phyloP scores from a whole-genome alignment of 306 rosid species.

The Fragaria vesca region DNA sequence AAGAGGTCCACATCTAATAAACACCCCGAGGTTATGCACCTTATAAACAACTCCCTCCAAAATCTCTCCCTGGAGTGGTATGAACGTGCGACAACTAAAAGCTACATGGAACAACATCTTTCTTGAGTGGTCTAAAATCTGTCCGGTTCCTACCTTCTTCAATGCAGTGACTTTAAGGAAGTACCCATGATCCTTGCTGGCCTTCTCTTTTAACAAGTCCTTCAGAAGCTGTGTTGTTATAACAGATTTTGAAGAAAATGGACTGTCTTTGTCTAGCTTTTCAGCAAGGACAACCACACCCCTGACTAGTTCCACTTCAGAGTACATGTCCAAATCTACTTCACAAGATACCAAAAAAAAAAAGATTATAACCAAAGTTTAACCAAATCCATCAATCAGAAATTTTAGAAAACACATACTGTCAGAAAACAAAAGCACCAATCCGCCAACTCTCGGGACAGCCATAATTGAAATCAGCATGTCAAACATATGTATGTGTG shows the following conservation, averaged over 20 bases:
- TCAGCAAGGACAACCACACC: constrained; percentile 27
- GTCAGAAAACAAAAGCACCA: neutral
- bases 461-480: neutral
- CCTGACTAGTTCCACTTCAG: constrained; percentile 37
- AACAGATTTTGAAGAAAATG: constrained; percentile 18
- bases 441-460: neutral
- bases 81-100: constrained; percentile 43
- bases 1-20: constrained; percentile 49
- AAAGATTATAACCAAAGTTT: neutral
- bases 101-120: constrained; percentile 31
- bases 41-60: constrained; percentile 41
- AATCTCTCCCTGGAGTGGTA: constrained; percentile 39
- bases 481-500: neutral
- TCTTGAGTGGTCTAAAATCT: constrained; percentile 14
- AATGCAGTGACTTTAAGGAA: constrained; percentile 44
- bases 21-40: constrained; percentile 28
- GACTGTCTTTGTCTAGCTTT: constrained; percentile 21
- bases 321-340: constrained; percentile 33
- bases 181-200: constrained; percentile 39
- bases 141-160: constrained; percentile 32
- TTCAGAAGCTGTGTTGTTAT: constrained; percentile 33
- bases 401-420: neutral
- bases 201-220: constrained; percentile 38
- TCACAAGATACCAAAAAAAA: constrained; percentile 10
- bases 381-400: neutral